Percentiles rank a stretch among this genome's conserved stretches.
phyloP scores from a whole-genome alignment of 2,329 filamentous ascomycete genomes.

The Simplicillium aogashimaense region DNA sequence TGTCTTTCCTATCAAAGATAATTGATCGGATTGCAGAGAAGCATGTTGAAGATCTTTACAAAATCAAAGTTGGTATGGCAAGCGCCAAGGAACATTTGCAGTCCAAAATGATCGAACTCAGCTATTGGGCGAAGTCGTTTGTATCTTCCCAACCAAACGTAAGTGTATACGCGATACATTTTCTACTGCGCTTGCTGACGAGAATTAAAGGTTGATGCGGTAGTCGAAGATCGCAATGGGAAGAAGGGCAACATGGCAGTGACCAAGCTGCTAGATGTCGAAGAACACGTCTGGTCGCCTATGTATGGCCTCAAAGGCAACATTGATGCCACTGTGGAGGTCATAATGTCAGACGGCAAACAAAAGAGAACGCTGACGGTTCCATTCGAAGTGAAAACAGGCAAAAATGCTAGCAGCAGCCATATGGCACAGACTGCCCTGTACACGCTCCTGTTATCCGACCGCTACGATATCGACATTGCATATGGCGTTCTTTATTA shows the following conservation, averaged over 20 bases:
- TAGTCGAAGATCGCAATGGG: constrained; percentile 71
- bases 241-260: constrained; percentile 73
- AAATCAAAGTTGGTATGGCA: constrained; percentile 64
- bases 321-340: constrained; percentile 92
- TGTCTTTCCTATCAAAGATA: constrained; percentile 51
- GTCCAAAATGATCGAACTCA: constrained; percentile 74
- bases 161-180: constrained; percentile 19
- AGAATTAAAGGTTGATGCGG: constrained; percentile 46
- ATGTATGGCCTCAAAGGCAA: constrained; percentile 97
- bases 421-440: constrained; percentile 91
- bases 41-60: constrained; percentile 83
- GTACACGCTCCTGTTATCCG: constrained; percentile 85
- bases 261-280: constrained; percentile 88
- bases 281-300: constrained; percentile 97
- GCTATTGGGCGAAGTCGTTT: constrained; percentile 76
- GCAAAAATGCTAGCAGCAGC: constrained; percentile 68
- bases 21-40: constrained; percentile 62
- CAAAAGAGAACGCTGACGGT: constrained; percentile 64
- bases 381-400: constrained; percentile 93
- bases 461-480: constrained; percentile 90
- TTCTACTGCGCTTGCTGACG: constrained; percentile 16
- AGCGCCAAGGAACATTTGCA: constrained; percentile 71
- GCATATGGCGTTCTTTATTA: constrained; percentile 90
- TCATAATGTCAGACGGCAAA: constrained; percentile 64
- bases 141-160: constrained; percentile 62